Conservation (phyloP, 257 asterid genomes). For the Cynanchum wilfordii region DNA sequence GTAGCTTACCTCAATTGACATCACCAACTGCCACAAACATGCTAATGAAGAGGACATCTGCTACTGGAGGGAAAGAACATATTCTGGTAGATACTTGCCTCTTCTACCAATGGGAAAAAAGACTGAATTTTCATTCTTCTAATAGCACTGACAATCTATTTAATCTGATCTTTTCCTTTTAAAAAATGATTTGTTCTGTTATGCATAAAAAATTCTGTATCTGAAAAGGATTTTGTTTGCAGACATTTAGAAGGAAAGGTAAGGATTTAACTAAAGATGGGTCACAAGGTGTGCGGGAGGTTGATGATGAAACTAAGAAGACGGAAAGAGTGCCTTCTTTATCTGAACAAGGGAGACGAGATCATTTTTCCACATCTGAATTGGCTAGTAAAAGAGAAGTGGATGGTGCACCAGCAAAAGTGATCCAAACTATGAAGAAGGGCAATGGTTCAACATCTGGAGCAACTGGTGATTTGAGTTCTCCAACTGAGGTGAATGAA, state of each 20-base stretch:
- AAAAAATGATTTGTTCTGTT: neutral
- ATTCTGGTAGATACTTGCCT: slow-evolving; percentile 34
- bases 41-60: slow-evolving; percentile 67
- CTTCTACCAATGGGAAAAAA: too few species aligned
- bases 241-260: slow-evolving; percentile 67
- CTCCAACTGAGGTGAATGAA: slow-evolving; percentile 57
- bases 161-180: neutral
- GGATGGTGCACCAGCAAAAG: slow-evolving; percentile 40
- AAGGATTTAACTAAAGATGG: slow-evolving; percentile 66
- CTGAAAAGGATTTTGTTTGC: slow-evolving; percentile 3
- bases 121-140: neutral
- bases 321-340: slow-evolving; percentile 46
- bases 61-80: slow-evolving; percentile 73
- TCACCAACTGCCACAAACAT: slow-evolving; percentile 65
- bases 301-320: slow-evolving; percentile 59
- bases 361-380: slow-evolving; percentile 37
- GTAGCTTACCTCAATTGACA: slow-evolving; percentile 78
- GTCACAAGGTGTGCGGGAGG: slow-evolving; percentile 42
- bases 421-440: slow-evolving; percentile 41
- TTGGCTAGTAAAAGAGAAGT: slow-evolving; percentile 49
- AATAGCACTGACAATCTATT: neutral
- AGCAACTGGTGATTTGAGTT: slow-evolving; percentile 43
- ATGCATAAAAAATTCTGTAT: neutral
- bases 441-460: slow-evolving; percentile 20
- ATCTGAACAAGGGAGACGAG: slow-evolving; percentile 50